A percentile compares a stretch with the other conserved stretches of the same genome.
phyloP scores from a whole-genome alignment of 2,329 filamentous ascomycete genomes.

The Diaporthe aspalathi region DNA sequence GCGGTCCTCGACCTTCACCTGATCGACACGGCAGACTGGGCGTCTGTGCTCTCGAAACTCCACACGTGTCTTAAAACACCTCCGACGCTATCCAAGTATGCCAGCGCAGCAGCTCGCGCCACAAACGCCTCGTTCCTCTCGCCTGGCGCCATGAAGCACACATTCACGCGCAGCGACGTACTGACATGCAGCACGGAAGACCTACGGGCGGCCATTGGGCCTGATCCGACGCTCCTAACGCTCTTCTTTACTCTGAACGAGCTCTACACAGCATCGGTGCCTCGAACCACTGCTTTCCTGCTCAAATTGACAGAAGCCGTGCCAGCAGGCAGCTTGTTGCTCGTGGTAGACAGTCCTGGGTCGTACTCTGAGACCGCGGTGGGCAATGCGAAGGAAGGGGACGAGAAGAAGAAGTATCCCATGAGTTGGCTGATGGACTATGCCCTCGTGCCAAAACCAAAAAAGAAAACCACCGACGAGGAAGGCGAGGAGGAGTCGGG shows the following conservation, averaged over 20 bases:
- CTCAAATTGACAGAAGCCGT: conserved; percentile 26
- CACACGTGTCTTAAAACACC: conserved; percentile 32
- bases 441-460: conserved; percentile 32
- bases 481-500: not conserved
- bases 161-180: conserved; percentile 32
- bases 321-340: conserved; percentile 35
- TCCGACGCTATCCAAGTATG: conserved; percentile 39
- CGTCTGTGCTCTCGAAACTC: conserved; percentile 35
- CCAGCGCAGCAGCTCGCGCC: conserved; percentile 38
- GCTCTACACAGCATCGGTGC: conserved; percentile 38
- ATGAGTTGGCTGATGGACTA: conserved; percentile 39
- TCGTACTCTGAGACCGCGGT: conserved; percentile 10
- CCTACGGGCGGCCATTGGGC: conserved; percentile 26
- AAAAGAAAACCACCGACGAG: conserved; percentile 8
- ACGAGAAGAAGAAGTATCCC: conserved; percentile 37
- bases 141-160: conserved; percentile 13
- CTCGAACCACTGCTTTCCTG: conserved; percentile 34
- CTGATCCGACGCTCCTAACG: conserved; percentile 33
- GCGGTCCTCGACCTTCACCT: conserved; percentile 29
- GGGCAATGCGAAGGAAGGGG: conserved; percentile 25
- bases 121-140: conserved; percentile 36
- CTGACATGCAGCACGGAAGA: conserved; percentile 28
- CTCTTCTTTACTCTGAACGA: conserved; percentile 40
- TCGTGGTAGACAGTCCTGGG: conserved; percentile 38
- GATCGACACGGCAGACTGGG: conserved; percentile 38